Evolutionary conservation across 176 grass and related monocot genomes (phyloP).

Genomic region (Olyra latifolia): DNA sequence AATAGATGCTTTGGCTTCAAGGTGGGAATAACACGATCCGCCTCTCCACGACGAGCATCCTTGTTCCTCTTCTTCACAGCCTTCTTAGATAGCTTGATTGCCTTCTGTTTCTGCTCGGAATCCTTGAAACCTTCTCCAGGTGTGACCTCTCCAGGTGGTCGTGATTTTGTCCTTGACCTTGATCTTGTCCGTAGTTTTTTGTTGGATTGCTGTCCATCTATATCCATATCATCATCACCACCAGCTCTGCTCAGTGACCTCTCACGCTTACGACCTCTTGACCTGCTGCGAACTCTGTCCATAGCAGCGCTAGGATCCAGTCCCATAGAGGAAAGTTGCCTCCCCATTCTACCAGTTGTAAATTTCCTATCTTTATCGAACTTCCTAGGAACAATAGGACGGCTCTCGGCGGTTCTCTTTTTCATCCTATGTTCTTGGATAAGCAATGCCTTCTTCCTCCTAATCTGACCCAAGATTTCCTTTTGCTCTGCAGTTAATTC

Average conservation of each 20-base stretch:
- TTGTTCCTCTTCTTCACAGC: constrained; percentile 70
- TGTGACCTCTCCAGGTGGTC: constrained; percentile 46
- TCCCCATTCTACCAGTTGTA: constrained; percentile 41
- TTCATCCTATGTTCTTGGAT: constrained; percentile 85
- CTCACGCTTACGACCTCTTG: constrained; percentile 69
- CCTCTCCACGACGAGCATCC: constrained; percentile 78
- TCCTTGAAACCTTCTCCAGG: constrained; percentile 79
- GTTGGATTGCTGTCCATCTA: constrained; percentile 54
- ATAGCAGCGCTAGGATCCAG: constrained; percentile 53
- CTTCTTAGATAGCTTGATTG: constrained; percentile 53
- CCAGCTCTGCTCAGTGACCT: constrained; percentile 57
- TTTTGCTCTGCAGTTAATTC: constrained; percentile 55
- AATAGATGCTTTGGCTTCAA: constrained; percentile 92
- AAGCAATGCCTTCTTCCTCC: constrained; percentile 63
- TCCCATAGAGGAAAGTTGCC: constrained; percentile 57
- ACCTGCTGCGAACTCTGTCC: constrained; percentile 39
- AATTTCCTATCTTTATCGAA: constrained; percentile 52
- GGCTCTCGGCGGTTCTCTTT: constrained; percentile 84
- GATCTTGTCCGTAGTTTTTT: constrained; percentile 50
- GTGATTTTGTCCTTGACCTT: constrained; percentile 50
- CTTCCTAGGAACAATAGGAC: constrained; percentile 75
- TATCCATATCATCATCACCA: constrained; percentile 53
- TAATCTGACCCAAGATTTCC: constrained; percentile 57
- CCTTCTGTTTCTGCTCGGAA: constrained; percentile 60
- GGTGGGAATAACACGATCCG: constrained; percentile 72